A percentile compares a stretch with the other conserved stretches of the same genome.
Evolutionary conservation across 2,329 filamentous ascomycete species (phyloP).

Genomic region (Arthroderma sp.): DNA sequence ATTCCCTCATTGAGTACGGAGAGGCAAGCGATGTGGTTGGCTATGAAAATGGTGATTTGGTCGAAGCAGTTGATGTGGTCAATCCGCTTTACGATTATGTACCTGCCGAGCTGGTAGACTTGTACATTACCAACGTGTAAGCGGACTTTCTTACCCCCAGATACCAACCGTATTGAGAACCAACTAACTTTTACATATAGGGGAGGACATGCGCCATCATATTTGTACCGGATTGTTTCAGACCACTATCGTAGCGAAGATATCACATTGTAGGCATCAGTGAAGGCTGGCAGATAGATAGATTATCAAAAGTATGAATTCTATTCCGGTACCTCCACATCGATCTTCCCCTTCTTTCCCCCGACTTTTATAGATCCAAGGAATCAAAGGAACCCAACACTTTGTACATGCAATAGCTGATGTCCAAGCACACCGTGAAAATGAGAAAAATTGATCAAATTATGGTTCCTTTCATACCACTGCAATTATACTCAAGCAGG

Average conservation of each 20-base stretch:
- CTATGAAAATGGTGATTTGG: constrained; percentile 66
- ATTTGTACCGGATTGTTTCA: constrained; percentile 51
- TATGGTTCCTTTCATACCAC: too few species aligned
- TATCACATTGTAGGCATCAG: constrained; percentile 32
- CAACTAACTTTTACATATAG: constrained; percentile 21
- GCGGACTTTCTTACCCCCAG: constrained; percentile 18
- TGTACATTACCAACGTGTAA: constrained; percentile 65
- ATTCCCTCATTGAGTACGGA: constrained; percentile 74
- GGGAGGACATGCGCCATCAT: constrained; percentile 50
- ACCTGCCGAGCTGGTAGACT: constrained; percentile 51
- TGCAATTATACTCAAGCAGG: too few species aligned
- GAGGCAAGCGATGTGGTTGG: constrained; percentile 62
- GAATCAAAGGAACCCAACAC: too few species aligned
- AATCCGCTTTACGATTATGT: constrained; percentile 76
- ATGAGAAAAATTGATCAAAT: too few species aligned
- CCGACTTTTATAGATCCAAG: too few species aligned
- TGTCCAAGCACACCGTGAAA: too few species aligned
- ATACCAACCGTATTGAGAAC: not conserved
- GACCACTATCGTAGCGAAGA: constrained; percentile 54
- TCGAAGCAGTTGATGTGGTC: constrained; percentile 63
- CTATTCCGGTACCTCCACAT: too few species aligned
- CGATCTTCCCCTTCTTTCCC: too few species aligned
- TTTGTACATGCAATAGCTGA: too few species aligned
- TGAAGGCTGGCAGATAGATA: too few species aligned
- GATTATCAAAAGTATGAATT: too few species aligned